phyloP scores from a whole-genome alignment of 2,329 filamentous ascomycete genomes.

The Emergomyces pasteurianus region DNA sequence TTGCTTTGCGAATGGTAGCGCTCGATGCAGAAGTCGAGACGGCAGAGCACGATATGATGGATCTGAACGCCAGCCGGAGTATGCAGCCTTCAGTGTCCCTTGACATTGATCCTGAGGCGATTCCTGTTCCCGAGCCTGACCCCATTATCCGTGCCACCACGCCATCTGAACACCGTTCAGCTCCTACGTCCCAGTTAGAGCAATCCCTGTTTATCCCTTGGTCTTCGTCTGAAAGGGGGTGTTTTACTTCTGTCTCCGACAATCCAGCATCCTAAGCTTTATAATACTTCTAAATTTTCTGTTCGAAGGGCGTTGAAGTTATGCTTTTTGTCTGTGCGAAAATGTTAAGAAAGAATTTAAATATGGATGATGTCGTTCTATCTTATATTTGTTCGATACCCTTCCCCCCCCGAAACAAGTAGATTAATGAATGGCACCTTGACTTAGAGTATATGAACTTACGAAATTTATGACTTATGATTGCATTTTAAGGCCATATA shows the following conservation, averaged over 20 bases:
- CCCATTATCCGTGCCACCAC: not conserved
- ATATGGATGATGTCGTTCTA: no score
- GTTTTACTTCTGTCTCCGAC: not conserved
- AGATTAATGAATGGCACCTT: no score
- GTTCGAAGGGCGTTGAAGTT: not conserved
- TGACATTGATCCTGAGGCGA: conserved; percentile 1
- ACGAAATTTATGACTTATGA: not conserved
- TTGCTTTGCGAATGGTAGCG: conserved; percentile 56
- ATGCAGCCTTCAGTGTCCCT: not conserved
- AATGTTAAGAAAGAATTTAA: no score
- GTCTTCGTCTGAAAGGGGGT: not conserved
- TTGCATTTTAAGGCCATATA: not conserved
- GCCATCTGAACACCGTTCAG: not conserved
- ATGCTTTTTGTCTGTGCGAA: not conserved
- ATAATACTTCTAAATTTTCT: not conserved
- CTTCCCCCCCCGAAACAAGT: no score
- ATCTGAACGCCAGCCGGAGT: not conserved
- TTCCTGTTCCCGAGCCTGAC: not conserved
- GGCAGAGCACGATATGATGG: conserved; percentile 1
- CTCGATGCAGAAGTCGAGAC: conserved; percentile 31
- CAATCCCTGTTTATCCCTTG: not conserved
- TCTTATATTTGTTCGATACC: no score
- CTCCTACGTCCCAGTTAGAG: not conserved
- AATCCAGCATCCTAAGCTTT: not conserved
- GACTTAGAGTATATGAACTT: not conserved